Conservation (phyloP, 2,329 filamentous ascomycete genomes). For the Cercospora nicotianae region DNA sequence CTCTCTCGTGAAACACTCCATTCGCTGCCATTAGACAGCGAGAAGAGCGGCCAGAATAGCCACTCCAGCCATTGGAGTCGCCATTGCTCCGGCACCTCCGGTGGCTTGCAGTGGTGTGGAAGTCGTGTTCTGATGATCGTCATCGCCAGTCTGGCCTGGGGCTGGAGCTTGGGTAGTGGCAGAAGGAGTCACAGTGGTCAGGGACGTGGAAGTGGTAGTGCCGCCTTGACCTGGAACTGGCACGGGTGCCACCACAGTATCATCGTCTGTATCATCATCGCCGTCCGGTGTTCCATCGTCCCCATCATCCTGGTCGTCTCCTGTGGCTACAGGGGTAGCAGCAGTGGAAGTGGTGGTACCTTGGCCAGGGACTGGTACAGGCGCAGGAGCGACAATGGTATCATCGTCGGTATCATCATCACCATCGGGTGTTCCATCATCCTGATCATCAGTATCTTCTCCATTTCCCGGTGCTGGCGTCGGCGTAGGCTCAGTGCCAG, state of each 20-base stretch:
- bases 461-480: background rate
- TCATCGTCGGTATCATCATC: conserved; percentile 5
- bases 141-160: background rate
- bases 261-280: background rate
- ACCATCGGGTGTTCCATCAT: background rate
- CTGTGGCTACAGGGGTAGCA: background rate
- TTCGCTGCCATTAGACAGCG: background rate
- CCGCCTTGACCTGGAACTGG: background rate
- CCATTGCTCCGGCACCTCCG: conserved; percentile 3
- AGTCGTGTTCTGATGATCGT: background rate
- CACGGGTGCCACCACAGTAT: background rate
- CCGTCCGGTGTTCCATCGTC: background rate
- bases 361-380: background rate
- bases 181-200: background rate
- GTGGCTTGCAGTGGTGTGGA: background rate
- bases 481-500: background rate
- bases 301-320: background rate
- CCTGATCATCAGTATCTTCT: background rate
- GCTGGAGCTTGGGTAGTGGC: background rate
- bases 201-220: background rate
- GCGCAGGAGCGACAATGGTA: background rate
- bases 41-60: conserved; percentile 4
- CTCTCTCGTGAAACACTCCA: background rate
- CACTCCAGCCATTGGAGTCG: conserved; percentile 3
- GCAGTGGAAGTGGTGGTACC: background rate